These are phyloP conservation scores for Papiliotrema fonsecae DNA, from an alignment of 1,284 basidiomycete genomes.

Conservation along the genomic window DNA sequence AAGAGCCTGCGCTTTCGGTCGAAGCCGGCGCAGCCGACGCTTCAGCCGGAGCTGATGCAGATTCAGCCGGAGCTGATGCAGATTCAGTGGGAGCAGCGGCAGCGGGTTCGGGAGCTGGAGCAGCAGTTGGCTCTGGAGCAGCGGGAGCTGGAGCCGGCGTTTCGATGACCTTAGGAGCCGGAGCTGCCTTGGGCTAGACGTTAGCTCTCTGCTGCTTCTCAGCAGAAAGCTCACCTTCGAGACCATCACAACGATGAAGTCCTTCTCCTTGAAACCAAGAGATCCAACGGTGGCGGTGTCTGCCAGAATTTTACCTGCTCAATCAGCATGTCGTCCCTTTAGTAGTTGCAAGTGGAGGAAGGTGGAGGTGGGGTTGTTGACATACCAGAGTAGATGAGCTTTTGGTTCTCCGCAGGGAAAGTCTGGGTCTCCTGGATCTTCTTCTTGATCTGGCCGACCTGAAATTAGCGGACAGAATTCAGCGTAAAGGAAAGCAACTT, in stretches of 20 bases:
- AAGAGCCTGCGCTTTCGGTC: slow-evolving; percentile 28
- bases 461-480: slow-evolving; percentile 1
- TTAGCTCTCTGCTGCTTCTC: not conserved
- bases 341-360: not conserved
- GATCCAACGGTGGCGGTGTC: slow-evolving; percentile 85
- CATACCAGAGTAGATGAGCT: slow-evolving; percentile 90
- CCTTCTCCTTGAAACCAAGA: slow-evolving; percentile 95
- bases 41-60: slow-evolving; percentile 37
- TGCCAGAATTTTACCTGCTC: slow-evolving; percentile 79
- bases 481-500: slow-evolving; percentile 7
- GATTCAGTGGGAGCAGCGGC: slow-evolving; percentile 44
- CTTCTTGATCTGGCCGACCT: slow-evolving; percentile 69
- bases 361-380: not conserved
- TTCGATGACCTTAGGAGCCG: slow-evolving; percentile 44
- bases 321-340: not conserved
- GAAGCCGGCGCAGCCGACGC: slow-evolving; percentile 19
- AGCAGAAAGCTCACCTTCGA: slow-evolving; percentile 64
- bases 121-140: slow-evolving; percentile 34
- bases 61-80: slow-evolving; percentile 32
- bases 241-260: slow-evolving; percentile 98
- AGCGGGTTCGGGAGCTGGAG: slow-evolving; percentile 38
- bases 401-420: slow-evolving; percentile 70
- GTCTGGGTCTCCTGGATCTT: slow-evolving; percentile 73
- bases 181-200: slow-evolving; percentile 42
- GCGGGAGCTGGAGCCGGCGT: slow-evolving; percentile 48